Percentiles rank a stretch among this genome's conserved stretches.
Conservation (phyloP, 177 flowering plant species). For the Telopea speciosissima region DNA sequence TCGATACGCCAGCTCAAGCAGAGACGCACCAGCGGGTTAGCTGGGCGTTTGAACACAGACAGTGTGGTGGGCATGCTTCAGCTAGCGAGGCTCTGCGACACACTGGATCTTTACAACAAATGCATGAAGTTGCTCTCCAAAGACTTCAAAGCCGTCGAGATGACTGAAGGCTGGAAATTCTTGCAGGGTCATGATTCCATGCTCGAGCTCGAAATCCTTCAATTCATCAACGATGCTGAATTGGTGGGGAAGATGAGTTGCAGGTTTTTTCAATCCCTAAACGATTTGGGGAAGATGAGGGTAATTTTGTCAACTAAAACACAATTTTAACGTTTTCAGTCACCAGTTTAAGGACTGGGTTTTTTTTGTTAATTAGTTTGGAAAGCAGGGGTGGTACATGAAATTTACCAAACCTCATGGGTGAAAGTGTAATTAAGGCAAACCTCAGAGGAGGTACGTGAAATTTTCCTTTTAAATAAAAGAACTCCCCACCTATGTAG, state of each 20-base stretch:
- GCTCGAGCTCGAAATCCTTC: slow-evolving; percentile 79
- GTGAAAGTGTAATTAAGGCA: no score
- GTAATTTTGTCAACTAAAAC: no score
- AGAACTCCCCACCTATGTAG: no score
- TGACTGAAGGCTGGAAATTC: slow-evolving; percentile 85
- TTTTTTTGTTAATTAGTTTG: no score
- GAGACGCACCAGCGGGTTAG: slow-evolving; percentile 48
- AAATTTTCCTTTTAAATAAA: no score
- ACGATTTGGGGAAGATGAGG: no score
- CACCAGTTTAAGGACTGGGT: no score
- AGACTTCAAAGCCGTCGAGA: slow-evolving; percentile 58
- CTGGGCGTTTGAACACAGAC: slow-evolving; percentile 40
- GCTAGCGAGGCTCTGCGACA: slow-evolving; percentile 72
- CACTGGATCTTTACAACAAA: slow-evolving; percentile 66
- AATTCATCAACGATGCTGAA: slow-evolving; percentile 81
- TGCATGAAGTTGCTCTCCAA: slow-evolving; percentile 54
- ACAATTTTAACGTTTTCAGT: no score
- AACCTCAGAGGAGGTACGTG: no score
- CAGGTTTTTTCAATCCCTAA: no score
- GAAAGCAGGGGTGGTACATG: no score
- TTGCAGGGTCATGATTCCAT: slow-evolving; percentile 67
- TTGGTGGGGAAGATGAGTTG: slow-evolving; percentile 30
- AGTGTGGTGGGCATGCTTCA: slow-evolving; percentile 82
- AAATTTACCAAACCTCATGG: no score
- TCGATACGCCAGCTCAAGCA: slow-evolving; percentile 60